phyloP scores from a whole-genome alignment of 441 rosid genomes.

The Pelargonium myrrhifolium region DNA sequence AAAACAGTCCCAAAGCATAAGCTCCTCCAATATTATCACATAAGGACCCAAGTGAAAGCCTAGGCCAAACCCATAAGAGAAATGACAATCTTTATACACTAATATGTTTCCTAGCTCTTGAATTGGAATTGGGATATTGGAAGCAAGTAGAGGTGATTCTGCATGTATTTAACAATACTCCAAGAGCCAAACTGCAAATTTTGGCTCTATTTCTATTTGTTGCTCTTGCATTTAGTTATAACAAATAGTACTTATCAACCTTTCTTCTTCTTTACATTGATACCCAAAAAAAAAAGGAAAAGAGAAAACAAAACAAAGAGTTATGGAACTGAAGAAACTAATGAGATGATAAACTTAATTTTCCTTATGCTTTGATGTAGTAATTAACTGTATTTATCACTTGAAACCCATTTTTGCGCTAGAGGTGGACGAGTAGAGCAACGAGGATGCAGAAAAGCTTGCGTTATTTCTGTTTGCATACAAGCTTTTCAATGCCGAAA shows the following conservation, averaged over 20 bases:
- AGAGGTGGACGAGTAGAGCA: constrained; percentile 56
- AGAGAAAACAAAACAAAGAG: constrained; percentile 6
- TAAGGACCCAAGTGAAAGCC: no score
- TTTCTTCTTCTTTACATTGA: constrained; percentile 33
- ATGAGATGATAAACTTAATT: constrained; percentile 17
- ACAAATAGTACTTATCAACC: constrained; percentile 21
- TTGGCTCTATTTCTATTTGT: constrained; percentile 16
- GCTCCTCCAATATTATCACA: no score
- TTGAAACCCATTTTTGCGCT: constrained; percentile 26
- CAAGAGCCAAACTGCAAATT: no score
- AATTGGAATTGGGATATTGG: background rate
- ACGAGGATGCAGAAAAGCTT: constrained; percentile 72
- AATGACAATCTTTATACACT: background rate
- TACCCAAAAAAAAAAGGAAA: no score
- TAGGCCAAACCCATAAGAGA: no score
- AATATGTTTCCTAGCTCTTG: background rate
- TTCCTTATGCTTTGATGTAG: constrained; percentile 19
- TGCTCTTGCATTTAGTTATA: constrained; percentile 17
- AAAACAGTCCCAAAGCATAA: no score
- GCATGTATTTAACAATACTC: no score
- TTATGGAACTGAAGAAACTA: constrained; percentile 24
- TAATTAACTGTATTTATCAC: constrained; percentile 14
- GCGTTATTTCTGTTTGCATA: constrained; percentile 57
- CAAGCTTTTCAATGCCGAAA: constrained; percentile 28
- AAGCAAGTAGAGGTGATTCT: no score